These are phyloP conservation scores for Albifimbria verrucaria DNA, from an alignment of 2,329 filamentous ascomycete genomes.

Conservation along the genomic window DNA sequence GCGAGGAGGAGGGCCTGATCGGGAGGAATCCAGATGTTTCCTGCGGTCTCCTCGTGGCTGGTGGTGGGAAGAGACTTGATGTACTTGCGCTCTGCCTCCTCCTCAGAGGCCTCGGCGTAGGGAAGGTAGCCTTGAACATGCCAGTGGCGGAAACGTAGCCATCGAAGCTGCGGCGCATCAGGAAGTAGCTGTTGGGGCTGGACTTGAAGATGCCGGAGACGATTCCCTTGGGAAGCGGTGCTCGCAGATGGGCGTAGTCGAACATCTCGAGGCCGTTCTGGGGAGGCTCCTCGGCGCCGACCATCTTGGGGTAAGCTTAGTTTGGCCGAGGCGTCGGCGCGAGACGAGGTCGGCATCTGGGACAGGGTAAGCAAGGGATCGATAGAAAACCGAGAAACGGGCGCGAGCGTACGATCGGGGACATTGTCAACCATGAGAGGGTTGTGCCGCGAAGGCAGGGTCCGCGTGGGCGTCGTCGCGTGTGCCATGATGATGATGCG, in stretches of 20 bases:
- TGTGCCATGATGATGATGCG: background rate
- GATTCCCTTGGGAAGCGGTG: slow-evolving; percentile 87
- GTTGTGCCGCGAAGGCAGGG: slow-evolving; percentile 60
- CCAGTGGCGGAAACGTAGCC: slow-evolving; percentile 82
- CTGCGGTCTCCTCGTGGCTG: slow-evolving; percentile 87
- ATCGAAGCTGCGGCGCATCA: slow-evolving; percentile 88
- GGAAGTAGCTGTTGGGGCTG: slow-evolving; percentile 88
- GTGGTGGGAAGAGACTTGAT: slow-evolving; percentile 81
- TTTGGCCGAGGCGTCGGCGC: slow-evolving; percentile 87
- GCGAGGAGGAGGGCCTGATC: slow-evolving; percentile 76
- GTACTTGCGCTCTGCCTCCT: slow-evolving; percentile 74
- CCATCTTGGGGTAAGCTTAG: slow-evolving; percentile 83
- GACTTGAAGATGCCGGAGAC: slow-evolving; percentile 90
- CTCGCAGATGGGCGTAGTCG: slow-evolving; percentile 93
- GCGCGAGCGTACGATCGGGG: slow-evolving; percentile 55
- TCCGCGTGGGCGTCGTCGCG: slow-evolving; percentile 1
- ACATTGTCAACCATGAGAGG: slow-evolving; percentile 63
- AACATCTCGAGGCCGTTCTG: slow-evolving; percentile 75
- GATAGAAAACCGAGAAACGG: slow-evolving; percentile 5
- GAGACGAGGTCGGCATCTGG: slow-evolving; percentile 72
- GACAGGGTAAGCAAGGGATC: slow-evolving; percentile 19
- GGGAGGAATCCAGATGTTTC: slow-evolving; percentile 94
- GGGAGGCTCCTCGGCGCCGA: slow-evolving; percentile 71
- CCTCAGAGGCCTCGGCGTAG: slow-evolving; percentile 68
- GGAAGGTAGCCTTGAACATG: slow-evolving; percentile 93